Evolutionary conservation across 1,139 yeast species (phyloP), one percentile per base, ranked within the genome.

Genomic region (Nakaseomyces glabratus): DNA sequence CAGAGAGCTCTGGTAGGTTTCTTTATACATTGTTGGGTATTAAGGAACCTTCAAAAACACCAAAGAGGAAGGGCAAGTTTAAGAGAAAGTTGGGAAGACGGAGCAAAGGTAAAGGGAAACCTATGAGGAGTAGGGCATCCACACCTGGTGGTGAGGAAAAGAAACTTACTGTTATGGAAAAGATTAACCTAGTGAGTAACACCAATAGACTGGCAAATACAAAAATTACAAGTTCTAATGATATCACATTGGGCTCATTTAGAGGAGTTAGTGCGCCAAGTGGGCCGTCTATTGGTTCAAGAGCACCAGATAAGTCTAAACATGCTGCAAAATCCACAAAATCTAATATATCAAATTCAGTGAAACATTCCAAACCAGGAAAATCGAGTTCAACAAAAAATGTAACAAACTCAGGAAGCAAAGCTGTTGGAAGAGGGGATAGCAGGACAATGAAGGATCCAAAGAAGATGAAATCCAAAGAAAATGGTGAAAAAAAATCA

Each of bases 1-100:
- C 70, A 38, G 78, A 73, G 46, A 57, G 60, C 24, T 69, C 68
- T 38, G 74, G 69, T 15, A 58, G 49, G 13, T 74, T 74, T 42
- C 52, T 74, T 20, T 65, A 61, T 33, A 67, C 62, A 23, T 57
- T 69, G 22, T 55, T 74, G 18, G 77, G 76, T 1, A 63, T 73
- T 24, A 69, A 66, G 42, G 78, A 72, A 29, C 40, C 48, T 15
- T 40, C 44, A 9, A 46, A 43, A 33, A 34, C 46, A 2, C 32
- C 18, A 36, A 26, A 33, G 20, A 38, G 38, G 45, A 40, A 40
- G 21, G 25, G 32, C 18, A 20, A 25, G 34, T 41, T 37, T 43
- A 47, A 46, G 34, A 22, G 58, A 61, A 35, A 54, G 52, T 47
- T 49, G 40, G 46, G 57, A 31, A 46, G 62, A 47, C 49, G 46